Evolutionary conservation across 352 stramenopile species (phyloP), one percentile per base, ranked within the genome.

Genomic region (Phytophthora constricta): DNA sequence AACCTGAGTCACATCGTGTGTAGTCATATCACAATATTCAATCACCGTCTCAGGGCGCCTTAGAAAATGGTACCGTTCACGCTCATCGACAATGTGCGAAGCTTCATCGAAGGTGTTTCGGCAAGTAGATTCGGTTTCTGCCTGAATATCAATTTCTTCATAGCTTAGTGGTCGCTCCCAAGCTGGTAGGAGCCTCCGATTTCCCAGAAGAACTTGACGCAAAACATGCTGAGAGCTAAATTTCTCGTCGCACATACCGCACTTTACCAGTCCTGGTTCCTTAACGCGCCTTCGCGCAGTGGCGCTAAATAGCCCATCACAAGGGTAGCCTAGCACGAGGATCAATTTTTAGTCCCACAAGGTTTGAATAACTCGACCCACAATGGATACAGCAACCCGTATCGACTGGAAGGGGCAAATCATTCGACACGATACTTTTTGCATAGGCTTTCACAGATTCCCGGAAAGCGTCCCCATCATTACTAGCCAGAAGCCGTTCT

Each of bases 221-320:
- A 63, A 22, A 13, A 55, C 23, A 27, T 50, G 33, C 37, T 55
- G 55, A 5, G 45, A 56, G 14, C 43, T 63, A 10, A 63, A 63
- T 22, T 27, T 5, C 8, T 10, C 5, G 3, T 28, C 11, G 16
- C 52, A 59, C 20, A 2, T 0, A 14, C 25, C n/a, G 19, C 52
- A 59, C 14, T 59, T 14, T 1, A 59, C 13, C 17, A 59, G 4
- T n/a, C n/a, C n/a, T n/a, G n/a, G n/a, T n/a, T n/a, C n/a, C n/a
- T n/a, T n/a, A n/a, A n/a, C n/a, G n/a, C n/a, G n/a, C n/a, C n/a
- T n/a, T n/a, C n/a, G n/a, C n/a, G n/a, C n/a, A n/a, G n/a, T n/a
- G n/a, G n/a, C n/a, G n/a, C n/a, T n/a, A n/a, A n/a, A n/a, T n/a
- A n/a, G n/a, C n/a, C n/a, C n/a, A n/a, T n/a, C n/a, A n/a, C n/a